These are phyloP conservation scores for carrot (Daucus carota) DNA, from an alignment of 129 eudicot species.

Conservation along the genomic window DH1_v3.0 NC_030383.2:3929001-3929500, in stretches of 20 bases:
- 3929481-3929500: not conserved
- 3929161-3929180: constrained; percentile 60
- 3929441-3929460: not conserved
- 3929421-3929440: not conserved
- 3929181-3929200: constrained; percentile 37
- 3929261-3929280: not conserved
- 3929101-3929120: not conserved
- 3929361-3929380: not conserved
- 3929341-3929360: not conserved
- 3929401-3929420: not conserved
- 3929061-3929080: not conserved
- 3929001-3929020: not conserved
- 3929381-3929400: not conserved
- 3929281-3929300: not conserved
- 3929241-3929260: constrained; percentile 35
- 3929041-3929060: not conserved
- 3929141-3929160: not conserved
- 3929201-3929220: constrained; percentile 41
- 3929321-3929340: not conserved
- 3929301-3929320: not conserved
- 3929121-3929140: not conserved
- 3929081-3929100: not conserved
- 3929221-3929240: constrained; percentile 42
- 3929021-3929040: not conserved
- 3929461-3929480: not conserved